Conservation (phyloP, 768 basidiomycete genomes). For the Naematelia encephala region DNA sequence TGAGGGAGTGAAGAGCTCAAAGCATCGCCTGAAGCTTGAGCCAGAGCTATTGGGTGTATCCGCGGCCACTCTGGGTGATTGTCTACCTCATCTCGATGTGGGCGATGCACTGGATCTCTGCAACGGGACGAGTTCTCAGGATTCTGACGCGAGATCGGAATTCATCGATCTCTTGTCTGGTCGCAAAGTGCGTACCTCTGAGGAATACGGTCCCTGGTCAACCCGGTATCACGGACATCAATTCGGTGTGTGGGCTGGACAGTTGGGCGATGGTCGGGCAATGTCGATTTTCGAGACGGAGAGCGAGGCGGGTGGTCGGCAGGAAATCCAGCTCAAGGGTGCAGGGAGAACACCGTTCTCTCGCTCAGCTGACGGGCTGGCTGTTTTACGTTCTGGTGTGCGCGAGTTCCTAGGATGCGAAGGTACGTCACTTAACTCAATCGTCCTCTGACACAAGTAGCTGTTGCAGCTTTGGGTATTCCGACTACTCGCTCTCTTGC, state of each 20-base stretch:
- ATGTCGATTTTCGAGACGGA: conserved; percentile 84
- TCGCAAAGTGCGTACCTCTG: conserved; percentile 62
- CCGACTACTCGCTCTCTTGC: conserved; percentile 83
- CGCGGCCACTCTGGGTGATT: conserved; percentile 65
- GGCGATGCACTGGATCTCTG: conserved; percentile 74
- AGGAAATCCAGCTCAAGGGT: conserved; percentile 93
- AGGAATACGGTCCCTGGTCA: conserved; percentile 72
- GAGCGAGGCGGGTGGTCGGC: conserved; percentile 59
- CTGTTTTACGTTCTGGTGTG: conserved; percentile 89
- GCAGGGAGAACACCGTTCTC: conserved; percentile 92
- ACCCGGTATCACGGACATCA: conserved; percentile 75
- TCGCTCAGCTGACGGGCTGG: conserved; percentile 86
- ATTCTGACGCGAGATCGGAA: conserved; percentile 58
- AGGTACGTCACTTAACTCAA: conserved; percentile 55
- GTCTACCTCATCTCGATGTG: conserved; percentile 77
- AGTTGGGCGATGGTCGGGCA: conserved; percentile 92
- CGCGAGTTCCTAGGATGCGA: conserved; percentile 92
- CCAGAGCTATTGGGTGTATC: conserved; percentile 67
- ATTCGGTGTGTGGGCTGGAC: conserved; percentile 71
- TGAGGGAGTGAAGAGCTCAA: conserved; percentile 16
- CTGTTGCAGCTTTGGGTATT: conserved; percentile 74
- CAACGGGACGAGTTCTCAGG: conserved; percentile 53
- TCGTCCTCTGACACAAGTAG: conserved; percentile 42
- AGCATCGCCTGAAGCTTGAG: conserved; percentile 28
- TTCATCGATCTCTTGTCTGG: conserved; percentile 80